Percentiles rank a stretch among this genome's conserved stretches.
These are phyloP conservation scores for Pichia eremophila DNA, from an alignment of 805 yeast genomes.

Conservation along the genomic window DNA sequence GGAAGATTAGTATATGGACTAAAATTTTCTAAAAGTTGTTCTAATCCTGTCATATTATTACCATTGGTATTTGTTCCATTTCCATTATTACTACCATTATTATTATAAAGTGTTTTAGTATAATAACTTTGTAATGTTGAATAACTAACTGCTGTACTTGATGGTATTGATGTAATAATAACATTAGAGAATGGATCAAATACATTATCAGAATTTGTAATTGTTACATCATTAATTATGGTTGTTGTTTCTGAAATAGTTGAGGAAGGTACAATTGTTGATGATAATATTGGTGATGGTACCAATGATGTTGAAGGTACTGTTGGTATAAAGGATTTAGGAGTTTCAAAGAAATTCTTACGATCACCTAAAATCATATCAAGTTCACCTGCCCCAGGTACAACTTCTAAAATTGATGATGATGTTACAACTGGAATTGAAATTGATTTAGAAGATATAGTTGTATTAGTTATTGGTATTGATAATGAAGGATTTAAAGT, in stretches of 20 bases:
- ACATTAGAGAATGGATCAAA: background rate
- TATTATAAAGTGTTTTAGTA: background rate
- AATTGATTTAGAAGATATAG: background rate
- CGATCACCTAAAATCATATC: conserved; percentile 1
- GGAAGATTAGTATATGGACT: conserved; percentile 19
- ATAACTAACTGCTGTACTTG: background rate
- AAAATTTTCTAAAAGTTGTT: conserved; percentile 7
- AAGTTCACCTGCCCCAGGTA: background rate
- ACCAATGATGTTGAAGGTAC: background rate
- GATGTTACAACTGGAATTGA: background rate
- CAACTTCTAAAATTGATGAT: background rate
- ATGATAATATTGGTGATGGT: background rate
- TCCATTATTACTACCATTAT: background rate
- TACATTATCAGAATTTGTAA: background rate
- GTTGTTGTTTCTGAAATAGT: background rate
- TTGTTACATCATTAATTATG: background rate
- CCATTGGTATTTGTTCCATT: background rate
- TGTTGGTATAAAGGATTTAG: too few species aligned
- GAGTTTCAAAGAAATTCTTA: background rate
- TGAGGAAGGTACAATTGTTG: background rate
- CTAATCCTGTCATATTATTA: background rate
- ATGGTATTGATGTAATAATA: background rate
- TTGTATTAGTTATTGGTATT: background rate
- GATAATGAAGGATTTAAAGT: background rate
- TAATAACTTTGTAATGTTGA: background rate